Percentiles rank a stretch among this genome's conserved stretches.
Evolutionary conservation across 768 basidiomycete genomes (phyloP).

Genomic region (Fomitopsis serialis): DNA sequence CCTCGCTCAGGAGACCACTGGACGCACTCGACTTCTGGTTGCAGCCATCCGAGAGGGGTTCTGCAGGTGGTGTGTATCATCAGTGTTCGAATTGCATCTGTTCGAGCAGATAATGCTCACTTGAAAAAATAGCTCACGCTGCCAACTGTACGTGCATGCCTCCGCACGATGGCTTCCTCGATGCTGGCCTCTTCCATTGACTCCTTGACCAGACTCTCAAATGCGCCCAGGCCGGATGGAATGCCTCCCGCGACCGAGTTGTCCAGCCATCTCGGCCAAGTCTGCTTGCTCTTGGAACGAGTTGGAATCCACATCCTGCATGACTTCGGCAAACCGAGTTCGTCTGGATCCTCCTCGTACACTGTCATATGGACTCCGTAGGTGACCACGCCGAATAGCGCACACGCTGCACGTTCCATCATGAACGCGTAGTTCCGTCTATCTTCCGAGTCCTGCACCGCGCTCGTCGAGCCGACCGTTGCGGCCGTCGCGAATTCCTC

Average conservation of each 20-base stretch:
- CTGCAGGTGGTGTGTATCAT: constrained; percentile 24
- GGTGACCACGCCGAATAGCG: constrained; percentile 85
- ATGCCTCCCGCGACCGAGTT: constrained; percentile 94
- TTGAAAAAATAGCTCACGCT: constrained; percentile 78
- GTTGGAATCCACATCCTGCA: constrained; percentile 84
- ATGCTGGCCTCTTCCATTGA: constrained; percentile 92
- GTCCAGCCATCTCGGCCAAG: constrained; percentile 85
- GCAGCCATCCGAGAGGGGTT: constrained; percentile 70
- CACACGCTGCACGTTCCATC: constrained; percentile 86
- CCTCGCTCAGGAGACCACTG: background rate
- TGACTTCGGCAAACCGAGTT: constrained; percentile 18
- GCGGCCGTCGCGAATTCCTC: constrained; percentile 14
- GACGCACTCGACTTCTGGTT: constrained; percentile 79
- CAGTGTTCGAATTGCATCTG: background rate
- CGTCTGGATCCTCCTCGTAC: constrained; percentile 45
- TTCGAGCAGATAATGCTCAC: constrained; percentile 29
- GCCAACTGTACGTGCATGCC: constrained; percentile 56
- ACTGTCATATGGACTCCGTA: constrained; percentile 91
- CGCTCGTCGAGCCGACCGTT: too few species aligned
- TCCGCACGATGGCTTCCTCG: constrained; percentile 53
- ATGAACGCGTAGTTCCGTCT: constrained; percentile 70
- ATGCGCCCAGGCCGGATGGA: constrained; percentile 64
- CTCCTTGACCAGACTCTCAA: constrained; percentile 83
- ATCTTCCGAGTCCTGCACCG: constrained; percentile 21
- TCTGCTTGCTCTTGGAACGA: constrained; percentile 81